Evolutionary conservation across 1,139 yeast genomes (phyloP).

Genomic region (Wickerhamiella infanticola): DNA sequence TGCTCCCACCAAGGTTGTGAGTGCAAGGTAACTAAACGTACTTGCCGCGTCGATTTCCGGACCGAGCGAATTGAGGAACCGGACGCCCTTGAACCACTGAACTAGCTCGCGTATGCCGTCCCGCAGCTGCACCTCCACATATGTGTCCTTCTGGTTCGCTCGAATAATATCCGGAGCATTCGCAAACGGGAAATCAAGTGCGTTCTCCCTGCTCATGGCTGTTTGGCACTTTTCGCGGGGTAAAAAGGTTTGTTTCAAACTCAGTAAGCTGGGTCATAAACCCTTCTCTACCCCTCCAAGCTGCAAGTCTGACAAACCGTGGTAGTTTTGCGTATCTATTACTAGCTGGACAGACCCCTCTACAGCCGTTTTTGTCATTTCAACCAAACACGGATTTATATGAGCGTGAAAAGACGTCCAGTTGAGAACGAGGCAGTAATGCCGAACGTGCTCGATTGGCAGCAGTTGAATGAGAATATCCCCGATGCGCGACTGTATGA

Average conservation of each 20-base stretch:
- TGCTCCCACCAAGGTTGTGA: constrained; percentile 63
- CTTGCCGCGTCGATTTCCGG: constrained; percentile 46
- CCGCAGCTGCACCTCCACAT: constrained; percentile 43
- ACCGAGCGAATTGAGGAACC: constrained; percentile 50
- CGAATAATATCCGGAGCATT: constrained; percentile 33
- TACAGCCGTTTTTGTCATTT: too few relatives aligned
- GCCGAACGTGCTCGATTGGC: constrained; percentile 6
- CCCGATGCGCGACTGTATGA: constrained; percentile 21
- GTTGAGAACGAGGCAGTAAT: background rate
- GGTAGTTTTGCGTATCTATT: background rate
- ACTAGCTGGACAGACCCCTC: too few relatives aligned
- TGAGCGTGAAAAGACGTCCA: background rate
- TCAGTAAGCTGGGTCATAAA: too few relatives aligned
- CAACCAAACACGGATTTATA: background rate
- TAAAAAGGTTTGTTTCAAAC: too few relatives aligned
- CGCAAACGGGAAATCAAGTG: constrained; percentile 17
- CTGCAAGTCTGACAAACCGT: background rate
- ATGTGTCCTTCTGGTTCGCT: constrained; percentile 78
- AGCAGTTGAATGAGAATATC: constrained; percentile 10
- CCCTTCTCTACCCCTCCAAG: background rate
- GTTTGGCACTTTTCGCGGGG: too few relatives aligned
- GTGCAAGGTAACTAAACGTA: constrained; percentile 42
- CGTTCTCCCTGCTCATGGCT: background rate
- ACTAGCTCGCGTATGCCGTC: constrained; percentile 42
- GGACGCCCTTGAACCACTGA: constrained; percentile 43